Base-by-base conservation (phyloP, 106 monocot species). In the Allium fistulosum region DNA sequence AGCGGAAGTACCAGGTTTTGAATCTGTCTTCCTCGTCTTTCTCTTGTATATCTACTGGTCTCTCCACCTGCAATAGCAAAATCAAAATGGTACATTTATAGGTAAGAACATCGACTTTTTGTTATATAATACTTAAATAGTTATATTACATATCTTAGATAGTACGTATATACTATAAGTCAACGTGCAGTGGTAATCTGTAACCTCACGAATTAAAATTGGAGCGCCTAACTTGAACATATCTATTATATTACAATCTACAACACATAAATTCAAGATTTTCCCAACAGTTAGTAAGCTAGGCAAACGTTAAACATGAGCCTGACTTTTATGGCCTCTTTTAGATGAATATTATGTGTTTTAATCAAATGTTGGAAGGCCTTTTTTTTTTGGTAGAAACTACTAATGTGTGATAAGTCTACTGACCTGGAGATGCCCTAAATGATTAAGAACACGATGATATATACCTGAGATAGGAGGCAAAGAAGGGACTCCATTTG, bases 401-500 rank as follows among this genome's bases (percentile, higher is more conserved):
- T 55, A 55, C 11, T 3, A 55, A 55, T 55, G 6, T 2, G 15
- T 12, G 53, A 12, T 55, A 55, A 6, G 53, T 37, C 37, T 37
- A 37, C 37, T 37, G 37, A 37, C 37, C 7, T 55, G 53, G 6
- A 6, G 11, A 55, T 55, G 22, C 0, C 1, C 22, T 22, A 22
- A 37, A 0, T 12, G 4, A 37, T 8, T 13, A 62, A 61, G 28
- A 26, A 9, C 22, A 22, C 22, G 22, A 22, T 22, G 22, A 15
- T 9, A 48, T 26, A 22, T 7, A 82, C 85, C 78, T 81, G 81
- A 69, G 85, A 79, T 16, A 85, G 53, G 59, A 85, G 66, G 16
- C 85, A 85, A 11, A 85, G 63, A 4, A 85, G 71, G 0, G 85
- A 85, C 12, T 72, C 76, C 79, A 78, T 78, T 26, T 85, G 85